Evolutionary conservation across 2,329 filamentous ascomycete species (phyloP), one percentile per base, ranked within the genome.

Genomic region (Monilinia polystroma): DNA sequence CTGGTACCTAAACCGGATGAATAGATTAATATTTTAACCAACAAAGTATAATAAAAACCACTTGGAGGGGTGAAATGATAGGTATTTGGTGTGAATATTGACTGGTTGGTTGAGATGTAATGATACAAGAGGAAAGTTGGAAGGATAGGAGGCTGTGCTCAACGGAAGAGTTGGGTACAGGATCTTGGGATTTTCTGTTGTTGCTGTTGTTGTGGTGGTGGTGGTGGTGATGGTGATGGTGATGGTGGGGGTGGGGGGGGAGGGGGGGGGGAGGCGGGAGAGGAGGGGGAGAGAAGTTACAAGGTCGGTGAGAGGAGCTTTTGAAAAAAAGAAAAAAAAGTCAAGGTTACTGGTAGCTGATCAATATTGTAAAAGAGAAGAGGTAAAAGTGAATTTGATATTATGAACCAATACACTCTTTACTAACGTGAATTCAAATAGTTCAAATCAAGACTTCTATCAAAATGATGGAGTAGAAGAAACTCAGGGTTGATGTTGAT

Each of bases 121-220:
- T 12, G 16, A 29, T 12, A 16, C 32, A 20, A 47, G 47, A 59
- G 23, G 26, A 49, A 29, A 1, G 29, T 29, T 29, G 29, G 29
- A 29, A 29, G n/a, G 11, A 5, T 60, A 51, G 35, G 53, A 66
- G 63, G 63, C 55, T 60, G 63, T 66, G 63, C 23, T 60, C 35
- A 35, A 53, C 35, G 26, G 35, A 43, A 32, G 38, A 52, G 45
- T 35, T 57, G 41, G n/a, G 18, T 35, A 23, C 35, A 55, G 41
- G 56, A 64, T 23, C 43, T 52, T 45, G 29, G 20, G 23, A 16
- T 26, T 23, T 29, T 55, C 18, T 26, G 12, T 54, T 49, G 18
- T 23, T 23, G 23, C 23, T 32, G 43, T 47, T 29, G 43, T 41
- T 35, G 63, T 58, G 45, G 53, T 23, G 63, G 23, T 23, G 23